Base-by-base conservation (phyloP, 2,329 filamentous ascomycete genomes). In the Lachnellula occidentalis region DNA sequence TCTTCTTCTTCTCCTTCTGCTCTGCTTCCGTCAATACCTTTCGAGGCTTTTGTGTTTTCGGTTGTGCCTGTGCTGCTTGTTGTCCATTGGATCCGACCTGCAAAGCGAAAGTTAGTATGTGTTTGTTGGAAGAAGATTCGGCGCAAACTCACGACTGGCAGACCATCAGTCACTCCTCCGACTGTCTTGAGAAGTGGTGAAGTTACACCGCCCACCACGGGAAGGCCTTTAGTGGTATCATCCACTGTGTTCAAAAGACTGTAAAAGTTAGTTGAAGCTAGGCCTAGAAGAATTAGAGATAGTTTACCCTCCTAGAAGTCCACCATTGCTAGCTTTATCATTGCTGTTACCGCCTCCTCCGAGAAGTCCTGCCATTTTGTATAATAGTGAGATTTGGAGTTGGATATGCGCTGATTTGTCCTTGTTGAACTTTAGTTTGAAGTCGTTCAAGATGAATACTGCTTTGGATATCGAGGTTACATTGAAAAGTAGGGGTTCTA, bases 361-460 rank as follows among this genome's bases (percentile, higher is more conserved):
- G 76, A 77, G 61, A 75, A 76, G 66, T 77, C 73, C 48, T 72
- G 70, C 54, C 80, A 83, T 15, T 34, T 53, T 56, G 53, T 27
- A 17, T 50, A 12, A 48, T 22, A 22, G 19, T 43, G 41, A 19
- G 12, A n/a, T 43, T 43, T 22, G n/a, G 15, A 11, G 19, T 43
- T 22, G 41, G n/a, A 12, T 43, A 11, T 19, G 41, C 11, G 41
- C 19, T 43, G 7, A 19, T 22, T 43, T 17, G 9, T 15, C 2
- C 41, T 43, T 22, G 8, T 43, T 43, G 5, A 43, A 43, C 41
- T 43, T 43, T 43, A 17, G 41, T 31, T 31, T 19, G 19, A 14
- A 5, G 41, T 19, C 9, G 12, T 39, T 4, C 3, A 21, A 19
- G 41, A 43, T 14, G 19, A 37, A n/a, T 37, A 37, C 7, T 37